Percentiles rank a stretch among this genome's conserved stretches.
Conservation (phyloP, 2,329 filamentous ascomycete genomes). For the Pseudocercospora fijiensis region DNA sequence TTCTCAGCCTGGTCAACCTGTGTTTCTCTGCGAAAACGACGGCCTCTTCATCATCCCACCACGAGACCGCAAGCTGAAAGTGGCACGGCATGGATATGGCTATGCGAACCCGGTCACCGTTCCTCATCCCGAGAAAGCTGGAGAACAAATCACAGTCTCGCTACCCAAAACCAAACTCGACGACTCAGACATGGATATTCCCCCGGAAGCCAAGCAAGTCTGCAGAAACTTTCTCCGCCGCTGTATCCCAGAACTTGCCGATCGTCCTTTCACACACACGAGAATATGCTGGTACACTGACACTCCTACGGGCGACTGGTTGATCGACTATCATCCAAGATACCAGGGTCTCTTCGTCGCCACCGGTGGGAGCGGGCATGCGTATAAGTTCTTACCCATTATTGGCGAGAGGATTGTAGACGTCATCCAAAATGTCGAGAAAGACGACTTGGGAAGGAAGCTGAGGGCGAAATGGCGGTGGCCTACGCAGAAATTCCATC, state of each 20-base stretch:
- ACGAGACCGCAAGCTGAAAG: constrained; percentile 45
- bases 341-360: constrained; percentile 57
- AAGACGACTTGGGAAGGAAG: constrained; percentile 42
- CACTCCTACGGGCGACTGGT: constrained; percentile 55
- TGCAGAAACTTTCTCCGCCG: constrained; percentile 62
- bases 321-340: constrained; percentile 54
- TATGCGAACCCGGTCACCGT: constrained; percentile 51
- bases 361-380: constrained; percentile 62
- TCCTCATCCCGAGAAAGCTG: constrained; percentile 46
- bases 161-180: constrained; percentile 53
- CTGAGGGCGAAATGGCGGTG: constrained; percentile 64
- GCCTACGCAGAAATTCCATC: constrained; percentile 41
- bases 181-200: constrained; percentile 48
- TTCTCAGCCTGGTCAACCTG: constrained; percentile 58
- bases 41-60: constrained; percentile 77
- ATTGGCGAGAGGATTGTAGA: constrained; percentile 57
- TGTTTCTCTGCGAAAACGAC: constrained; percentile 68
- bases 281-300: constrained; percentile 60
- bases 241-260: constrained; percentile 46
- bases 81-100: constrained; percentile 52
- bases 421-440: constrained; percentile 47
- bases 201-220: constrained; percentile 60
- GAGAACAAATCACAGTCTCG: constrained; percentile 44
- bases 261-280: constrained; percentile 48
- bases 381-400: constrained; percentile 61